phyloP scores from a whole-genome alignment of 2,329 filamentous ascomycete species.

The Pezizomycotina sp. region DNA sequence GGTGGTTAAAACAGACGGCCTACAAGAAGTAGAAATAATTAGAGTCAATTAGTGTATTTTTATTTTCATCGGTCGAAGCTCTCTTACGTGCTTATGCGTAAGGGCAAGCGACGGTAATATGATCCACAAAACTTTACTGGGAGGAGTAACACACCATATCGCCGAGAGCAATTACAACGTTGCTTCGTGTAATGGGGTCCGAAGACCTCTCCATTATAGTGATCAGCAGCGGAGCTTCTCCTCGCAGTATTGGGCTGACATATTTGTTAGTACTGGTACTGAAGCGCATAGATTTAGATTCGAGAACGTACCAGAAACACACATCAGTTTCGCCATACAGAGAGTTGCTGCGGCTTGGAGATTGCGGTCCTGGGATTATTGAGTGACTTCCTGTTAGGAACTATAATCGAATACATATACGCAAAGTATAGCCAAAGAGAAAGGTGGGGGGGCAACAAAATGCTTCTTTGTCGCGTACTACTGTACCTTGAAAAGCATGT shows the following conservation, averaged over 20 bases:
- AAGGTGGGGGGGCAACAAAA: too few species aligned
- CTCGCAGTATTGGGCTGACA: constrained; percentile 69
- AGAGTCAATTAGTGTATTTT: neutral
- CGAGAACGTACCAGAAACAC: constrained; percentile 47
- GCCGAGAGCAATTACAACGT: constrained; percentile 88
- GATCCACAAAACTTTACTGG: too few species aligned
- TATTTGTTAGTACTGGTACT: neutral
- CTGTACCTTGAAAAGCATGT: constrained; percentile 59
- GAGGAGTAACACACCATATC: too few species aligned
- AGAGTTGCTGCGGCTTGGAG: constrained; percentile 86
- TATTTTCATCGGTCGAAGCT: too few species aligned
- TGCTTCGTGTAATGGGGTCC: constrained; percentile 82
- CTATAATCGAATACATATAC: too few species aligned
- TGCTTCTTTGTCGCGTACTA: too few species aligned
- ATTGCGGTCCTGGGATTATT: constrained; percentile 44
- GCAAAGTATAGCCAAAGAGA: too few species aligned
- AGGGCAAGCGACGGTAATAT: too few species aligned
- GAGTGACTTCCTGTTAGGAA: too few species aligned
- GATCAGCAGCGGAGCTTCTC: constrained; percentile 82
- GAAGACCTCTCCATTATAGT: constrained; percentile 93
- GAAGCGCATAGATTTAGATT: neutral
- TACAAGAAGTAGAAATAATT: neutral
- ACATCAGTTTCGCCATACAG: constrained; percentile 96
- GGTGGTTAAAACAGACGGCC: constrained; percentile 95
- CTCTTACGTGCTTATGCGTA: too few species aligned